Base-by-base conservation (phyloP, 2,329 filamentous ascomycete genomes). In the Ophiostoma montium region DNA sequence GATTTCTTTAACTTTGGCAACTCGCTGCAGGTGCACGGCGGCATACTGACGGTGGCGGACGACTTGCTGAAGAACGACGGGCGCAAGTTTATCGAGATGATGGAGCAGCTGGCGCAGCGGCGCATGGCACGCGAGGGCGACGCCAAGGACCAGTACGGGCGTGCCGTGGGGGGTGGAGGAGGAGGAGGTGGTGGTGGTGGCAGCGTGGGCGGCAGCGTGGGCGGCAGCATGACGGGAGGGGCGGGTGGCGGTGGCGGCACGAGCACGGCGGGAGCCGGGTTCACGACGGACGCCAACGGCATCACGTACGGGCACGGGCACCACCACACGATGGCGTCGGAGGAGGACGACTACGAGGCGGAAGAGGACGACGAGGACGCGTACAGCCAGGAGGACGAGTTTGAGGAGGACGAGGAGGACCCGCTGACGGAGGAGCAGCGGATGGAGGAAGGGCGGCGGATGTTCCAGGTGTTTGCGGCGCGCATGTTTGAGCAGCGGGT, bases 1-100 rank as follows among this genome's bases (percentile, higher is more conserved):
- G 90, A 96, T 66, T 95, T 96, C 67, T 89, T 96, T 70, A 90
- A 88, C 59, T 98, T 98, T 70, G 92, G 92, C 57, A 94, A 94
- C 63, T 95, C 89, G 70, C 74, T 98, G 56, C 94, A 90, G 61
- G 92, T 96, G 59, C 92, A 96, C 69, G 78, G 92, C 72, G 94
- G 92, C 63, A 95, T 98, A 67, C 80, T 98, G 64, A 98, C 92
- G 57, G 92, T 98, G 62, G 92, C 92, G 65, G 92, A 98, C 71
- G 92, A 98, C 68, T 75, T 98, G 56, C 77, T 98, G 55, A 96
- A 96, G 67, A 98, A 98, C 67, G 92, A 98, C 66, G 92, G 92
- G 60, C 95, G 94, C 67, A 94, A 95, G 62, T 98, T 98, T 70
- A 98, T 98, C 67, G 92, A 98, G 65, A 98, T 98, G 92, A 98